Base-by-base conservation (phyloP, 2,329 filamentous ascomycete genomes). In the Apiospora phragmitis region DNA sequence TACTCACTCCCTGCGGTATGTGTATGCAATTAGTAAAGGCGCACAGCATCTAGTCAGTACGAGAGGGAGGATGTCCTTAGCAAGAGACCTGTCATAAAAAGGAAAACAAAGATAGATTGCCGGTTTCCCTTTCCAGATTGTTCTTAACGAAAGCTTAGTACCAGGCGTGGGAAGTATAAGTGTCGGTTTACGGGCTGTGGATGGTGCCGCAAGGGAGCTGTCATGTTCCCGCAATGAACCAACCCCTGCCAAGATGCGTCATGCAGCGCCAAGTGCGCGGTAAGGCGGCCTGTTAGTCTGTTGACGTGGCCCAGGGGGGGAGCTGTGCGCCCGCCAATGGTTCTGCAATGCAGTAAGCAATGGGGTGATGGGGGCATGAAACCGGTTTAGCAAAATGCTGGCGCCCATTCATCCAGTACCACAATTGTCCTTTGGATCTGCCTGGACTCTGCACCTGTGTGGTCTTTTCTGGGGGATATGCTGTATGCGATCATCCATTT, bases 191-290 rank as follows among this genome's bases (percentile, higher is more conserved):
- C 43, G 43, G 43, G 51, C 3, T 51, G 47, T 29, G 47, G 26
- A 24, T 21, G 18, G 29, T 59, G 29, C 16, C 9, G 35, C 51
- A 21, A 21, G 1, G 55, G 32, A 38, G 55, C 32, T 62, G 55
- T 38, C 55, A 38, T 38, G 14, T 62, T 62, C 55, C 55, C 55
- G 32, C 32, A 38, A 38, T 38, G 29, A 32, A 35, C 18, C 14
- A 35, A 35, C 32, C 32, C 55, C 55, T 62, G 55, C 55, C 55
- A 62, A 62, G 55, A 62, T 62, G 55, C 55, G 55, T 62, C 55
- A 62, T 62, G 32, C 32, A 32, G 55, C n/a, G 55, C 29, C 55
- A 38, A 18, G 18, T 14, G 42, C 16, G 32, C 32, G 32, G 55
- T 7, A 62, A 59, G 51, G 51, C 51, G 51, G 29, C 21, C 35